Conservation (phyloP, 2,329 filamentous ascomycete genomes). For the Coniochaeta sp. region DNA sequence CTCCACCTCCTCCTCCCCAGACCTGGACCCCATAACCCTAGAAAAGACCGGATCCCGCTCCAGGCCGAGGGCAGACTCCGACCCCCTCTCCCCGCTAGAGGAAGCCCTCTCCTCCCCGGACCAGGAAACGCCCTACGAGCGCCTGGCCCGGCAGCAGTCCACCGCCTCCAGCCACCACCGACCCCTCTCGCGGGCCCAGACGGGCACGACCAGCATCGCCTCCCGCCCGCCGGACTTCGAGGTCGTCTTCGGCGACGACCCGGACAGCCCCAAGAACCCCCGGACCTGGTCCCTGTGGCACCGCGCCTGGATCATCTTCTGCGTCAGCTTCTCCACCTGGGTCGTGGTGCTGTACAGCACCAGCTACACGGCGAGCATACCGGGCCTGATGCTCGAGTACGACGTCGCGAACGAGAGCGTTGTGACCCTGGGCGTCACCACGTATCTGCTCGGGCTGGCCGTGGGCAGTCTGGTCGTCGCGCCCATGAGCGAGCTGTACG, state of each 20-base stretch:
- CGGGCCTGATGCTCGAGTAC: constrained; percentile 60
- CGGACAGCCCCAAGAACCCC: constrained; percentile 46
- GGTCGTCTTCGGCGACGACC: constrained; percentile 57
- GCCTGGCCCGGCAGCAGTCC: background rate
- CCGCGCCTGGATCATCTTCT: constrained; percentile 28
- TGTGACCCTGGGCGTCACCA: constrained; percentile 64
- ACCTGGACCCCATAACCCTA: background rate
- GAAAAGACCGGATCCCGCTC: background rate
- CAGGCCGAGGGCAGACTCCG: background rate
- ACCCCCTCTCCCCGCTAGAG: background rate
- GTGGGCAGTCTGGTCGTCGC: constrained; percentile 63
- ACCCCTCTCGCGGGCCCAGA: constrained; percentile 28
- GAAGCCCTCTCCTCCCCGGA: background rate
- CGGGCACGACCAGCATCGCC: constrained; percentile 26
- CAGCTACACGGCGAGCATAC: constrained; percentile 63
- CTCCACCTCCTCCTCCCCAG: background rate
- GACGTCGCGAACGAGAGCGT: constrained; percentile 40
- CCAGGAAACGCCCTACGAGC: background rate
- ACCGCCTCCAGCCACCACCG: constrained; percentile 11
- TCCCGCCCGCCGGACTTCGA: constrained; percentile 51
- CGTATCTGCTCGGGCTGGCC: constrained; percentile 66
- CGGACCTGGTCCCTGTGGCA: constrained; percentile 56
- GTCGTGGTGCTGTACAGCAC: constrained; percentile 61
- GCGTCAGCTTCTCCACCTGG: constrained; percentile 34
- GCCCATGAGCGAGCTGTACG: constrained; percentile 61